Base-by-base conservation (phyloP, 768 basidiomycete species). In the Mrakia hoshinonis region DNA sequence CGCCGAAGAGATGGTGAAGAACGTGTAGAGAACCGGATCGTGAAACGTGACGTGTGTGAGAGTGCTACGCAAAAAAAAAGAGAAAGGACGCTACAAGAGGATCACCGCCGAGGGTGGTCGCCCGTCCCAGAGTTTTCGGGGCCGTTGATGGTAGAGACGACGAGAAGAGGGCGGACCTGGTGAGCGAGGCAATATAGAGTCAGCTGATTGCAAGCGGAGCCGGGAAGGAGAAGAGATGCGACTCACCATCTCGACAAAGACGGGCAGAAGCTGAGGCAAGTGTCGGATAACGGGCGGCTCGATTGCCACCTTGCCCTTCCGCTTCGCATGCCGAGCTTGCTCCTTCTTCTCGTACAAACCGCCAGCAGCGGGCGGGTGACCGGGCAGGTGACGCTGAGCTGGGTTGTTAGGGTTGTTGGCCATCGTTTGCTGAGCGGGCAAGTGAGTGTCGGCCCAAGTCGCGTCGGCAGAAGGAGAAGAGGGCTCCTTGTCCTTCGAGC, bases 201-300 rank as follows among this genome's bases (percentile, higher is more conserved):
- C 22, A 7, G 12, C 43, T 20, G 46, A 11, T 12, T 1, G 31
- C 48, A 38, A 2, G 24, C 2, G 11, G 20, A 39, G 18, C 3
- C 38, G 22, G 26, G 26, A 58, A 43, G 46, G 26, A 24, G 38
- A 46, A 22, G 43, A 43, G 22, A 64, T 2, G 39, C 46, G 73
- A 77, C 87, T 77, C 73, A 96, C 93, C 85, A 97, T 87, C 81
- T 98, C 96, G 54, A 89, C 85, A 78, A 98, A 97, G 34, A 98
- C 75, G 1, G 95, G 92, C 47, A 96, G 81, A 26, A 99, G 79
- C 72, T 86, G 83, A n/a, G 91, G 89, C 65, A 98, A 85, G 76
- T 88, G 84, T 60, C 82, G 81, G 60, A 97, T 81, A 65, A 90
- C 86, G 1, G 96, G 96, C 54, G 89, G 87, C 74, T 86, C 84